A percentile compares a stretch with the other conserved stretches of the same genome.
phyloP scores from a whole-genome alignment of 768 basidiomycete species.

The Kwoniella dendrophila region DNA sequence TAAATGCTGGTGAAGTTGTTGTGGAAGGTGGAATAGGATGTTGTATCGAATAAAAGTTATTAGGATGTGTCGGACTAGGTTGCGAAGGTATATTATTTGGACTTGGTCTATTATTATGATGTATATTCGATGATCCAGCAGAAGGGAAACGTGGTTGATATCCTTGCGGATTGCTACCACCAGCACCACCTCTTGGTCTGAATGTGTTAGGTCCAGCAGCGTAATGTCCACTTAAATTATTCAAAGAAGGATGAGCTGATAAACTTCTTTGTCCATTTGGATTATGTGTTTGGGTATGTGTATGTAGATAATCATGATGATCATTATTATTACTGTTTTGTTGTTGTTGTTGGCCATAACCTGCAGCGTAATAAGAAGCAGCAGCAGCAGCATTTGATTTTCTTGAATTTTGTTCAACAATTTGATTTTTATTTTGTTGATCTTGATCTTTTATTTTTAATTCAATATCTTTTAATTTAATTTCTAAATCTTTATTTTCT shows the following conservation, averaged over 20 bases:
- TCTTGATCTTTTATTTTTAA: conserved; percentile 36
- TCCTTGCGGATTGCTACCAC: conserved; percentile 14
- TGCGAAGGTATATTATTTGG: too few species aligned
- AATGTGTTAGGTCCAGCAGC: conserved; percentile 42
- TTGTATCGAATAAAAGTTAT: conserved; percentile 30
- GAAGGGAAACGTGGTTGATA: conserved; percentile 46
- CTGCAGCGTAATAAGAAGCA: conserved; percentile 14
- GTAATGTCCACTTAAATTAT: conserved; percentile 30
- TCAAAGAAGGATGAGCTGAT: conserved; percentile 36
- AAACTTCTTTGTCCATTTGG: conserved; percentile 14
- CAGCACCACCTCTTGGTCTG: conserved; percentile 31
- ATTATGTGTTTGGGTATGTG: not conserved
- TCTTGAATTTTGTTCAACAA: conserved; percentile 48
- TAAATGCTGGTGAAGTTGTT: conserved; percentile 29
- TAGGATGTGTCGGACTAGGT: conserved; percentile 36
- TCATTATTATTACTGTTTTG: conserved; percentile 4
- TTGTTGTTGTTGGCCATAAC: conserved; percentile 19
- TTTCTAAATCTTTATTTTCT: conserved; percentile 47
- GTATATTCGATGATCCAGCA: conserved; percentile 26
- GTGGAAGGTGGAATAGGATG: conserved; percentile 26
- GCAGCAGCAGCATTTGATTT: conserved; percentile 24
- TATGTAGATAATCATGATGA: conserved; percentile 12
- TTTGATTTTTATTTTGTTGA: conserved; percentile 47
- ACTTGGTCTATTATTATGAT: conserved; percentile 5
- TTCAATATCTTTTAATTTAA: conserved; percentile 47